These are phyloP conservation scores for Blastobotrys illinoisensis DNA, from an alignment of 1,139 yeast genomes.

Conservation along the genomic window DNA sequence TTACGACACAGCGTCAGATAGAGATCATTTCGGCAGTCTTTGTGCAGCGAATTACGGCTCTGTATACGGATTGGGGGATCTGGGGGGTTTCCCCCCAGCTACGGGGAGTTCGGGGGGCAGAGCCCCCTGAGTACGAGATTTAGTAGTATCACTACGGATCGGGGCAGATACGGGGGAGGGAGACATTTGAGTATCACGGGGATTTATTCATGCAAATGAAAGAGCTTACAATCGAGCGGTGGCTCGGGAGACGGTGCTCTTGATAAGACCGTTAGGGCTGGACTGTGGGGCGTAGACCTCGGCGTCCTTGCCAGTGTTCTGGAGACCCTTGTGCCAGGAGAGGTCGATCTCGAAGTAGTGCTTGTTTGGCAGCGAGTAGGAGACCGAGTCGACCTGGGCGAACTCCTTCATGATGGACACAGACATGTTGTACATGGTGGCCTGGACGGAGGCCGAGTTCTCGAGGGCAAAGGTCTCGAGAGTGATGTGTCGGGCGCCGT, in stretches of 20 bases:
- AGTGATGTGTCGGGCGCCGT: conserved; percentile 60
- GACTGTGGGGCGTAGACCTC: conserved; percentile 85
- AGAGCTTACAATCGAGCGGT: conserved; percentile 20
- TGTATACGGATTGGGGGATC: no score
- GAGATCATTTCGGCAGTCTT: no score
- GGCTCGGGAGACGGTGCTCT: conserved; percentile 70
- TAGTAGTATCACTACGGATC: no score
- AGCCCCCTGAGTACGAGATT: no score
- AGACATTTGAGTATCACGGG: not conserved
- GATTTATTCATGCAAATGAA: not conserved
- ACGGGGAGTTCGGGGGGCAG: no score
- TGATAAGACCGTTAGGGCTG: conserved; percentile 88
- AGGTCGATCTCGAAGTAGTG: conserved; percentile 79
- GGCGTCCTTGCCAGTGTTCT: conserved; percentile 53
- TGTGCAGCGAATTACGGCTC: no score
- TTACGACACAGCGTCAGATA: no score
- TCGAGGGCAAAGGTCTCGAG: conserved; percentile 76
- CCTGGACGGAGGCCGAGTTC: conserved; percentile 88
- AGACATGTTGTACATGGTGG: conserved; percentile 92
- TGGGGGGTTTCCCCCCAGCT: no score
- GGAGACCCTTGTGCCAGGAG: conserved; percentile 73
- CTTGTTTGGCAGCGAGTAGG: conserved; percentile 80
- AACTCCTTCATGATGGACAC: conserved; percentile 58
- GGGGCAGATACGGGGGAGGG: no score
- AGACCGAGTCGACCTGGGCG: conserved; percentile 54